Conservation (phyloP, 768 basidiomycete species). For the Xanthoconium stramineum region DNA sequence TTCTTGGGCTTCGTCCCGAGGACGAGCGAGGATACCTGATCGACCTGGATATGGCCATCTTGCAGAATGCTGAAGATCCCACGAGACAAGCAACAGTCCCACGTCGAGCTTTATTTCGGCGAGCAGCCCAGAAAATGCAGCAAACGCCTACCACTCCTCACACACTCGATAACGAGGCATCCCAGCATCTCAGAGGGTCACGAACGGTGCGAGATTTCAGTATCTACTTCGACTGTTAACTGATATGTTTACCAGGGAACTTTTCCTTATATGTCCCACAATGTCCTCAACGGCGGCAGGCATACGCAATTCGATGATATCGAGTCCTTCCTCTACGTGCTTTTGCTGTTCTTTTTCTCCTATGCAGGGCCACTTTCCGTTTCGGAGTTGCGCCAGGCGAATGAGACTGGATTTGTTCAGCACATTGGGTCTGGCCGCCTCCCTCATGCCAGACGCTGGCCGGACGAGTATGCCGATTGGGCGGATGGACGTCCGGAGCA, state of each 20-base stretch:
- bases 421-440: neutral
- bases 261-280: neutral
- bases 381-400: neutral
- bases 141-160: no score
- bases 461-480: neutral
- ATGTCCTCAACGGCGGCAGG: neutral
- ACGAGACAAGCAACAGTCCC: no score
- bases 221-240: no score
- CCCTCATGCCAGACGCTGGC: neutral
- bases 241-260: neutral
- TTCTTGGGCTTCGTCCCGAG: conserved; percentile 16
- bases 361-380: neutral
- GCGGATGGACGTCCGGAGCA: neutral
- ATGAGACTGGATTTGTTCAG: neutral
- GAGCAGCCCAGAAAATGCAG: no score
- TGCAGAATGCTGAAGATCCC: neutral
- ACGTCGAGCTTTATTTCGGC: no score
- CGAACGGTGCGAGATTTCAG: no score
- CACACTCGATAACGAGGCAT: no score
- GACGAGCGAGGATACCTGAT: neutral
- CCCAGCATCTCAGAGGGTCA: no score
- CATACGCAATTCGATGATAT: conserved; percentile 1
- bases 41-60: neutral
- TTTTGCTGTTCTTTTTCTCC: neutral
- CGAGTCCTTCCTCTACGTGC: conserved; percentile 1